phyloP scores from a whole-genome alignment of 1,139 yeast species.

The Kazachstania sp. region DNA sequence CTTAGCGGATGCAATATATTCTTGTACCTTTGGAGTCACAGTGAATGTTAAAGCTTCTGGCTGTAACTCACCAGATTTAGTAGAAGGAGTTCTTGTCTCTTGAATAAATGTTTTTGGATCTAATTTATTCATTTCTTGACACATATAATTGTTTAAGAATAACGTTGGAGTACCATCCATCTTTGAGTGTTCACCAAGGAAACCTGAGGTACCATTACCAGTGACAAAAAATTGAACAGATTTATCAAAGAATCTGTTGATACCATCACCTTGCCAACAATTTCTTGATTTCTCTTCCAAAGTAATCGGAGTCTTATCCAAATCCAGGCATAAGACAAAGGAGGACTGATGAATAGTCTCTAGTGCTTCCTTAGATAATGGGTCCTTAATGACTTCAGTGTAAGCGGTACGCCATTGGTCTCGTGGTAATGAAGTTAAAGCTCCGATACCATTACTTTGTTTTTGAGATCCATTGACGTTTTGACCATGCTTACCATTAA shows the following conservation, averaged over 20 bases:
- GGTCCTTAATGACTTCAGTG: conserved; percentile 47
- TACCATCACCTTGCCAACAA: conserved; percentile 93
- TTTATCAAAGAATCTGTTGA: conserved; percentile 86
- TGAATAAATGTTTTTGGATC: conserved; percentile 36
- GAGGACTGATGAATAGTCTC: conserved; percentile 70
- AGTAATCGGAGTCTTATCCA: conserved; percentile 58
- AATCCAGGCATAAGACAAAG: conserved; percentile 71
- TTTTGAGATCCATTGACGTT: neutral
- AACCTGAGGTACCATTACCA: conserved; percentile 83
- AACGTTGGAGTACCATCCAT: conserved; percentile 98
- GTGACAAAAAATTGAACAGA: conserved; percentile 79
- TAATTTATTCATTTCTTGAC: conserved; percentile 45
- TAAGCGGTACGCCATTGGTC: conserved; percentile 70
- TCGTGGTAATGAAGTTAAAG: conserved; percentile 77
- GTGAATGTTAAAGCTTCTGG: conserved; percentile 35
- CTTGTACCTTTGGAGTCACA: conserved; percentile 43
- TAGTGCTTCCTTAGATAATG: conserved; percentile 49
- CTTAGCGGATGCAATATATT: conserved; percentile 50
- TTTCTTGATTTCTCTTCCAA: conserved; percentile 78
- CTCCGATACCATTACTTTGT: conserved; percentile 50
- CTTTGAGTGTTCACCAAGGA: conserved; percentile 91
- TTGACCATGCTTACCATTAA: conserved; percentile 24
- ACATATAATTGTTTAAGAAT: conserved; percentile 71
- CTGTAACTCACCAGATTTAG: neutral
- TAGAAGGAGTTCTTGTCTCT: conserved; percentile 13